Conservation (phyloP, 345 rosid genomes). For the Salix koriyanagi region DNA sequence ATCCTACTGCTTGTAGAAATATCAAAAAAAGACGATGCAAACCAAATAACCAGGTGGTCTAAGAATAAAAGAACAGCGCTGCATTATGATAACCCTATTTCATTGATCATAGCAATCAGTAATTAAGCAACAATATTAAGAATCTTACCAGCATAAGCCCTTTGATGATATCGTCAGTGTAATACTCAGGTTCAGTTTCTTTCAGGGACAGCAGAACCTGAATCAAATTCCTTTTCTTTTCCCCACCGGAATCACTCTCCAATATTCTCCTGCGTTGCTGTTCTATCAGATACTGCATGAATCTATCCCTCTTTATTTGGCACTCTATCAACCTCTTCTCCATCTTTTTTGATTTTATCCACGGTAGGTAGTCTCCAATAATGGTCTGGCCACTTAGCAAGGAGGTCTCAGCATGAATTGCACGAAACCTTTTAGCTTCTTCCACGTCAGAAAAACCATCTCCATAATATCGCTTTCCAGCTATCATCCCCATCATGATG, state of each 20-base stretch:
- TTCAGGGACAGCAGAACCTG: slow-evolving; percentile 38
- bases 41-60: too few species aligned
- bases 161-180: slow-evolving; percentile 46
- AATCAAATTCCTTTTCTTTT: slow-evolving; percentile 2
- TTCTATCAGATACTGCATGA: slow-evolving; percentile 50
- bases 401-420: slow-evolving; percentile 13
- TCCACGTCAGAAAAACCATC: not conserved
- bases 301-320: slow-evolving; percentile 35
- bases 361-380: slow-evolving; percentile 25
- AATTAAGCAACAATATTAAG: too few species aligned
- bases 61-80: too few species aligned
- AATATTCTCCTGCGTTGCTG: slow-evolving; percentile 20
- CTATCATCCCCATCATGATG: slow-evolving; percentile 37
- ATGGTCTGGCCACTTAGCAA: slow-evolving; percentile 13
- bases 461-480: slow-evolving; percentile 28
- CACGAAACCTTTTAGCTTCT: slow-evolving; percentile 23
- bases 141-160: slow-evolving; percentile 39
- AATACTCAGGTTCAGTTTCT: slow-evolving; percentile 45
- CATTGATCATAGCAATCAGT: too few species aligned
- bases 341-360: slow-evolving; percentile 8
- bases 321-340: slow-evolving; percentile 9
- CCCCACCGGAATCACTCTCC: not conserved
- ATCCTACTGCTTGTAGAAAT: too few species aligned
- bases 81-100: too few species aligned
- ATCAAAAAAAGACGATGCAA: too few species aligned